Conservation (phyloP, 2,329 filamentous ascomycete species). For the Stagonosporopsis chrysanthemi region DNA sequence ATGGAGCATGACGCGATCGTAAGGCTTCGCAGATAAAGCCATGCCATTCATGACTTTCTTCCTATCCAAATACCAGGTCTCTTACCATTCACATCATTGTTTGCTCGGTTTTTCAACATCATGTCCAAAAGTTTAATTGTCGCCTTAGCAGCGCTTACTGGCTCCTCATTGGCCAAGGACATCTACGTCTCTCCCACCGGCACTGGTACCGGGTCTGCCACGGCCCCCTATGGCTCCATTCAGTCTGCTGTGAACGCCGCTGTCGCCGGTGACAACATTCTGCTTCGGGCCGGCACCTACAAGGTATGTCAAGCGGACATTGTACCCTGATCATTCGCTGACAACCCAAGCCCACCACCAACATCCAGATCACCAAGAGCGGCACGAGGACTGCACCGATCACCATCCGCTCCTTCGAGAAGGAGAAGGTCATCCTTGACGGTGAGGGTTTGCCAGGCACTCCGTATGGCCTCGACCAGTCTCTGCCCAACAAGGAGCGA, state of each 20-base stretch:
- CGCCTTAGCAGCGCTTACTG: conserved; percentile 1
- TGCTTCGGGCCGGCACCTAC: conserved; percentile 57
- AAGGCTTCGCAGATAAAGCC: neutral
- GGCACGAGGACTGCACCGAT: conserved; percentile 40
- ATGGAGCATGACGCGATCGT: neutral
- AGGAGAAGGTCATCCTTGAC: conserved; percentile 24
- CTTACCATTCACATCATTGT: neutral
- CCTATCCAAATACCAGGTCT: neutral
- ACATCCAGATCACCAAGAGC: conserved; percentile 55
- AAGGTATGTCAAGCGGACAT: neutral
- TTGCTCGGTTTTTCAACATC: neutral
- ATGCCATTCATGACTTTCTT: neutral
- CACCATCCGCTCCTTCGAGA: conserved; percentile 19
- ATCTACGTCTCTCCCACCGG: conserved; percentile 59
- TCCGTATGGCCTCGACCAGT: conserved; percentile 17
- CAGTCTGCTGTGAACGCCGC: conserved; percentile 57
- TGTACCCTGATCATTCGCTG: neutral
- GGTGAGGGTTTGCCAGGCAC: conserved; percentile 21
- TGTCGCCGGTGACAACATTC: conserved; percentile 57
- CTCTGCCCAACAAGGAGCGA: conserved; percentile 49
- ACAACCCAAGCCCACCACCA: conserved; percentile 47
- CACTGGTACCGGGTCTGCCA: conserved; percentile 48
- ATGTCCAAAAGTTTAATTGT: conserved; percentile 3
- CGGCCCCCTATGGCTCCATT: conserved; percentile 55
- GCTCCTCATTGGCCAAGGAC: conserved; percentile 28